Conservation (phyloP, 768 basidiomycete genomes). For the Tubosaeta brunneosetosa region DNA sequence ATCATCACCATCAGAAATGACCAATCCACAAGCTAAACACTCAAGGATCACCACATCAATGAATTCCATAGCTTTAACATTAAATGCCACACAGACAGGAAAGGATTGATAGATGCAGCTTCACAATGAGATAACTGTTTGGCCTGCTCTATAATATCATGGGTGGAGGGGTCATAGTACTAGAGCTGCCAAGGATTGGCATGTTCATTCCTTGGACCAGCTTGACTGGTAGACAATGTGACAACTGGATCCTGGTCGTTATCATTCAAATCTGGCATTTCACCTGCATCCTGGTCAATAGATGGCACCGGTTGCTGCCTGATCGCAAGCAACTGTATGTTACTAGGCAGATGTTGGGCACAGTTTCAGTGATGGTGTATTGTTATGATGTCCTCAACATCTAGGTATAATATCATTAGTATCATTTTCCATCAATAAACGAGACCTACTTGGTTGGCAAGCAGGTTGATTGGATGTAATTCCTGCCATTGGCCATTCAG, state of each 20-base stretch:
- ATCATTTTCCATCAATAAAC: neutral
- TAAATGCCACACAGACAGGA: neutral
- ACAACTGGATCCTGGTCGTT: neutral
- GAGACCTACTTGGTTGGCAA: neutral
- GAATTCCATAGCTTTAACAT: neutral
- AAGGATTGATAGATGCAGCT: constrained; percentile 3
- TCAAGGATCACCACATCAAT: constrained; percentile 1
- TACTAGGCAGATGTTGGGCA: neutral
- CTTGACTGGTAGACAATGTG: neutral
- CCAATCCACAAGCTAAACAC: neutral
- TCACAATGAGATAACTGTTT: neutral
- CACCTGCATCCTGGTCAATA: neutral
- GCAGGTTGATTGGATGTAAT: neutral
- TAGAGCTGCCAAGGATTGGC: constrained; percentile 4
- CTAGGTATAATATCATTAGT: neutral
- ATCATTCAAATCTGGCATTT: too few relatives aligned
- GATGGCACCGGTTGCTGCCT: neutral
- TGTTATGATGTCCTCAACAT: neutral
- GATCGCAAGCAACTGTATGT: neutral
- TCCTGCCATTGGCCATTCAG: too few relatives aligned
- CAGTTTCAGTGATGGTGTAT: neutral
- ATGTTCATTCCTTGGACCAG: neutral
- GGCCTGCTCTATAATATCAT: neutral
- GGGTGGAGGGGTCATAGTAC: neutral
- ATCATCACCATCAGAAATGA: too few relatives aligned